These are phyloP conservation scores for Eremomyces bilateralis DNA, from an alignment of 495 filamentous ascomycete species.

Conservation along the genomic window DNA sequence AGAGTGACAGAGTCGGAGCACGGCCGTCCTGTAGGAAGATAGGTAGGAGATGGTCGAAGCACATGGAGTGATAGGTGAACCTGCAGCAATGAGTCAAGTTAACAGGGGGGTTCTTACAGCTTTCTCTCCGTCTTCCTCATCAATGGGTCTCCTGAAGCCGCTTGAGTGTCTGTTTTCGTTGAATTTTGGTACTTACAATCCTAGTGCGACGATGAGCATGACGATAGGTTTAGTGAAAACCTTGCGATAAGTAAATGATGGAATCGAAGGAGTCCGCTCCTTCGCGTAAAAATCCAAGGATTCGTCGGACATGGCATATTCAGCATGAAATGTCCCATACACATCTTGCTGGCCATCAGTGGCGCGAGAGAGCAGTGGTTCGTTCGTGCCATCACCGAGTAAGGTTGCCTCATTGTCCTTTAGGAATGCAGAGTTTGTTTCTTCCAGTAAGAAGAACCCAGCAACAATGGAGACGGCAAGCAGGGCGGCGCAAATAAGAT, in stretches of 20 bases:
- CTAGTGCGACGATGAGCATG: slow-evolving; percentile 48
- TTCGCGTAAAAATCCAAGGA: too few relatives aligned
- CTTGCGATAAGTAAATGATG: slow-evolving; percentile 17
- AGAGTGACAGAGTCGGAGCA: slow-evolving; percentile 31
- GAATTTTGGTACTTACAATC: slow-evolving; percentile 28
- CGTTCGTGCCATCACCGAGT: slow-evolving; percentile 31
- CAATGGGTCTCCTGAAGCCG: too few relatives aligned
- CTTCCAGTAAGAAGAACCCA: slow-evolving; percentile 52
- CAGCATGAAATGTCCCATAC: slow-evolving; percentile 54
- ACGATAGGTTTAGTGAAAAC: slow-evolving; percentile 43
- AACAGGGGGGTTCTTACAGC: too few relatives aligned
- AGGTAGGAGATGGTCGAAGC: slow-evolving; percentile 62
- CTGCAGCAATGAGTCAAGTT: too few relatives aligned
- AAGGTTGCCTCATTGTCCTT: slow-evolving; percentile 30
- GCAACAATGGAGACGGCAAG: slow-evolving; percentile 51
- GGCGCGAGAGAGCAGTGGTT: slow-evolving; percentile 50
- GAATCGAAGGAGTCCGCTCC: too few relatives aligned
- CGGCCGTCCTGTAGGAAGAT: slow-evolving; percentile 64
- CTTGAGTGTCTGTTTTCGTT: too few relatives aligned
- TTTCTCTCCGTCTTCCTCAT: too few relatives aligned
- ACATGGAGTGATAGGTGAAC: slow-evolving; percentile 78
- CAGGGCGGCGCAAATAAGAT: slow-evolving; percentile 50
- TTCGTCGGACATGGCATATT: too few relatives aligned
- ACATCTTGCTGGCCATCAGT: too few relatives aligned
- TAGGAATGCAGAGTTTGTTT: slow-evolving; percentile 66